These are phyloP conservation scores for Fusarium sp. DNA, from an alignment of 2,329 filamentous ascomycete genomes.

Conservation along the genomic window DNA sequence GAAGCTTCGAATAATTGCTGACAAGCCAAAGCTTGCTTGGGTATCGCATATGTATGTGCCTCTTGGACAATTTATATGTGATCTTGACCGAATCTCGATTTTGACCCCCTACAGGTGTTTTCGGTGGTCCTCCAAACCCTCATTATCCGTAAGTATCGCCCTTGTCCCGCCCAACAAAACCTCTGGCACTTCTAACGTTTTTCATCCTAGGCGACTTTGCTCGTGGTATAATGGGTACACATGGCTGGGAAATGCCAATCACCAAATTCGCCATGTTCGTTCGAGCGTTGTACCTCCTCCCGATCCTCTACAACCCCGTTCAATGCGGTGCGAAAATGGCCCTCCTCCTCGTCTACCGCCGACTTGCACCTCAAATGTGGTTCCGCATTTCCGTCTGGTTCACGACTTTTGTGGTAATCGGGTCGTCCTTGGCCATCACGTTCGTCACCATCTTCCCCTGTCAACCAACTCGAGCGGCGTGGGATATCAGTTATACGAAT, in stretches of 20 bases:
- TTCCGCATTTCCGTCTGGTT: slow-evolving; percentile 12
- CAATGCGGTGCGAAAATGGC: slow-evolving; percentile 17
- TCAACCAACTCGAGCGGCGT: slow-evolving; percentile 6
- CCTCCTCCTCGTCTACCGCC: slow-evolving; percentile 14
- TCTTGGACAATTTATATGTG: neutral
- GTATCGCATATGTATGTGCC: slow-evolving; percentile 14
- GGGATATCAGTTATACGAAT: slow-evolving; percentile 13
- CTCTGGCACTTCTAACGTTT: neutral
- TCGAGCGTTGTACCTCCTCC: slow-evolving; percentile 3
- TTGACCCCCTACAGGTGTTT: neutral
- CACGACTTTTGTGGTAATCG: slow-evolving; percentile 10
- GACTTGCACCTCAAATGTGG: slow-evolving; percentile 15
- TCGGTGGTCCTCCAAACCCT: slow-evolving; percentile 18
- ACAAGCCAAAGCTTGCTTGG: slow-evolving; percentile 4
- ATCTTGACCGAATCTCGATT: neutral
- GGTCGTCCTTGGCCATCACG: slow-evolving; percentile 18
- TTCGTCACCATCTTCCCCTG: slow-evolving; percentile 25
- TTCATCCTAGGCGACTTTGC: slow-evolving; percentile 13
- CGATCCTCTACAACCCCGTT: slow-evolving; percentile 29
- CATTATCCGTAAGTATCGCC: slow-evolving; percentile 15
- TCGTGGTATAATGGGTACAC: slow-evolving; percentile 23
- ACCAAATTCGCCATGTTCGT: slow-evolving; percentile 14
- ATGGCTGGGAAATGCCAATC: slow-evolving; percentile 32
- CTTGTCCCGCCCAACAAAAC: neutral
- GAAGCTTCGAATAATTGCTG: neutral